Conservation (phyloP, 768 basidiomycete genomes). For the Auricularia auricula-judae region DNA sequence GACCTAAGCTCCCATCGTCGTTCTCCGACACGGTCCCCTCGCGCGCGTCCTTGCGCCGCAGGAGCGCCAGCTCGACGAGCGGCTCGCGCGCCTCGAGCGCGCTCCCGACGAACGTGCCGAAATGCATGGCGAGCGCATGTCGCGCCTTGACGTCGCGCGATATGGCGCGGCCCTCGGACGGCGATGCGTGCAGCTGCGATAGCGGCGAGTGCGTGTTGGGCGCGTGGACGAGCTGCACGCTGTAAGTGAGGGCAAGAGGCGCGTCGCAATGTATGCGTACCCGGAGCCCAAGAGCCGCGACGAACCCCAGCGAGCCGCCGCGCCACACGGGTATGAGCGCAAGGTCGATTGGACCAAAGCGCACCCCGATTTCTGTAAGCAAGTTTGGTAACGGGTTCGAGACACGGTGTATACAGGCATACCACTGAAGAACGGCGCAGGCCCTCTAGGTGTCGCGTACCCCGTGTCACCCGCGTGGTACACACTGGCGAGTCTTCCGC, state of each 20-base stretch:
- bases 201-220: conserved; percentile 20
- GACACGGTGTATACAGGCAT: background rate
- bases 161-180: conserved; percentile 28
- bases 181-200: conserved; percentile 29
- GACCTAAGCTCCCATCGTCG: background rate
- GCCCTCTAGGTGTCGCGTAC: conserved; percentile 20
- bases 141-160: conserved; percentile 26
- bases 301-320: conserved; percentile 28
- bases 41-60: background rate
- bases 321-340: conserved; percentile 35
- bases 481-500: conserved; percentile 2
- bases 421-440: conserved; percentile 29
- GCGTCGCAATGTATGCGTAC: conserved; percentile 14
- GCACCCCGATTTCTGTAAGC: conserved; percentile 26
- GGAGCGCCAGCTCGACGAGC: conserved; percentile 18
- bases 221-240: background rate
- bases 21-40: background rate
- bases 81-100: conserved; percentile 31
- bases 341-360: conserved; percentile 29
- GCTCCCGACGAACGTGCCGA: conserved; percentile 32
- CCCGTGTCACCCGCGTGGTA: conserved; percentile 28
- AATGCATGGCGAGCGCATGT: conserved; percentile 31
- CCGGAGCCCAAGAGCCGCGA: conserved; percentile 26
- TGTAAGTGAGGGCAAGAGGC: background rate
- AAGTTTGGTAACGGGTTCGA: background rate